A percentile compares a stretch with the other conserved stretches of the same genome.
These are phyloP conservation scores for Termitomyces sp. DNA, from an alignment of 768 basidiomycete species.

Conservation along the genomic window DNA sequence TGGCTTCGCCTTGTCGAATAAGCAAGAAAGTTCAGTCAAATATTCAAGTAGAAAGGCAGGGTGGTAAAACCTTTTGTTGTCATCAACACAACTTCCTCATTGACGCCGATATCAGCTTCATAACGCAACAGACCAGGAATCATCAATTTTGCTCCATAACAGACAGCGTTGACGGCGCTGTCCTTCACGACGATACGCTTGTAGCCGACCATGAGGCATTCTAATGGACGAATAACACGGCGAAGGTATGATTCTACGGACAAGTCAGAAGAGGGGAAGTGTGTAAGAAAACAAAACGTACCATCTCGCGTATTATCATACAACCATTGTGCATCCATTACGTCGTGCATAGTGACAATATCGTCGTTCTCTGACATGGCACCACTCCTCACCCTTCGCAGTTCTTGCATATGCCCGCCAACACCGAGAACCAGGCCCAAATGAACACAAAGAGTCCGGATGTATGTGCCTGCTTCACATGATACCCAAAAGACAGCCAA, in stretches of 20 bases:
- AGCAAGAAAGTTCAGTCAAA: not conserved
- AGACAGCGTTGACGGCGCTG: constrained; percentile 97
- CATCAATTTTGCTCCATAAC: constrained; percentile 99
- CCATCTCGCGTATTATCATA: constrained; percentile 98
- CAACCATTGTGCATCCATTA: constrained; percentile 97
- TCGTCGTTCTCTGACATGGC: constrained; percentile 98
- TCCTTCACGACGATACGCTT: constrained; percentile 99
- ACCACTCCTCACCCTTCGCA: constrained; percentile 90
- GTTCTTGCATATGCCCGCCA: constrained; percentile 99
- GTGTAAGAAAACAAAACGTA: constrained; percentile 28
- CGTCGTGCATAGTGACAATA: constrained; percentile 99
- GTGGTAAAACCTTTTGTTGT: constrained; percentile 81
- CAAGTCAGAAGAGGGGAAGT: not conserved
- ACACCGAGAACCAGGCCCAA: constrained; percentile 92
- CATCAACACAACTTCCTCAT: constrained; percentile 98
- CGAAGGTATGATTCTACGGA: constrained; percentile 88
- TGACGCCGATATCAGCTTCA: constrained; percentile 88
- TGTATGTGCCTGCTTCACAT: constrained; percentile 97
- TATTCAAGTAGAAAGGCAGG: not conserved
- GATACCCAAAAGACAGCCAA: constrained; percentile 98
- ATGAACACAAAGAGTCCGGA: constrained; percentile 96
- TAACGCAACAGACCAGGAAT: constrained; percentile 97
- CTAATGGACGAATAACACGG: constrained; percentile 90
- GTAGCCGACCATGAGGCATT: constrained; percentile 91
- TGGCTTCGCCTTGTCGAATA: constrained; percentile 69